A percentile compares a stretch with the other conserved stretches of the same genome.
These are phyloP conservation scores for Nosema muscidifuracis DNA, from an alignment of 371 early-diverging fungal genomes.

Conservation along the genomic window DNA sequence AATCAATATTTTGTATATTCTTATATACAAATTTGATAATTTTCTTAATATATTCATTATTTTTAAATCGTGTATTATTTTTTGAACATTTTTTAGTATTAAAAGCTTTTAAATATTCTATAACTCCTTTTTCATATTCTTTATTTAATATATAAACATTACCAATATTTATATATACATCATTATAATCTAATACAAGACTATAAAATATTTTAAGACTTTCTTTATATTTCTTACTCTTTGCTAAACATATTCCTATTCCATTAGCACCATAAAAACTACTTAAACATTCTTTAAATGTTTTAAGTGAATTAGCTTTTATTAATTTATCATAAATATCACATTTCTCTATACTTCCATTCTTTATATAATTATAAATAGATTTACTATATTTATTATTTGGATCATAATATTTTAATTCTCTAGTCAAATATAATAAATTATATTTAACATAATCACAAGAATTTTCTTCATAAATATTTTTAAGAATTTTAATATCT, in stretches of 20 bases:
- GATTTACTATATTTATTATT: neutral
- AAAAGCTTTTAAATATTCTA: slow-evolving; percentile 7
- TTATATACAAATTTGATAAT: neutral
- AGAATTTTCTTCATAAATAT: neutral
- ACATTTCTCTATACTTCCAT: neutral
- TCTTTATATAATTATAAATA: neutral
- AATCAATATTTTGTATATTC: neutral
- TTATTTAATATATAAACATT: slow-evolving; percentile 2
- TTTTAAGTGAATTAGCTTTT: slow-evolving; percentile 6
- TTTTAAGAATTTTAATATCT: neutral
- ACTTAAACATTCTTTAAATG: neutral
- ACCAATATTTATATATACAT: slow-evolving; percentile 34
- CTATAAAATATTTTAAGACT: slow-evolving; percentile 21
- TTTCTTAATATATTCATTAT: slow-evolving; percentile 1
- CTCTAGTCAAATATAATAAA: neutral
- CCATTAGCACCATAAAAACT: slow-evolving; percentile 34
- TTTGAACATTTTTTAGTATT: neutral
- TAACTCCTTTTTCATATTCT: slow-evolving; percentile 33
- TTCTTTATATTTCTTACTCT: slow-evolving; percentile 3
- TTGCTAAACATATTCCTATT: slow-evolving; percentile 29
- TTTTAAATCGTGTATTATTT: neutral
- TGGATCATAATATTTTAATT: neutral
- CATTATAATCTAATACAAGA: slow-evolving; percentile 9
- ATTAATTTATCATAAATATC: neutral
- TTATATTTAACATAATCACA: neutral